Percentiles rank a stretch among this genome's conserved stretches.
These are phyloP conservation scores for Nakazawaea siamensis DNA, from an alignment of 805 yeast species.

Conservation along the genomic window DNA sequence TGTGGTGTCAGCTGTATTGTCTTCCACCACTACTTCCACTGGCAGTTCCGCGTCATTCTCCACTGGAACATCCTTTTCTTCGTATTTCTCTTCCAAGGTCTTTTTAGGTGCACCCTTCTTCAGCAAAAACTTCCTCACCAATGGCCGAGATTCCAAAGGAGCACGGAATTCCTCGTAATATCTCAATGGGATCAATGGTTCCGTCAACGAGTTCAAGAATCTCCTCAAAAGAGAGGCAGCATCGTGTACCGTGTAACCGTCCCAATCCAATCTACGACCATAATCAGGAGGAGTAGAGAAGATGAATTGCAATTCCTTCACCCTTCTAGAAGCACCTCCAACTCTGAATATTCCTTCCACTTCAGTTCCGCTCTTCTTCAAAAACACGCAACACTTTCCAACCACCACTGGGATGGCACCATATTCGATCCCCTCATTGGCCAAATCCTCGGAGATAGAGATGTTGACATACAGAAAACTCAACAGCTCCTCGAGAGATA, in stretches of 20 bases:
- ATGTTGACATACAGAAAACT: slow-evolving; percentile 72
- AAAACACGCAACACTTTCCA: slow-evolving; percentile 88
- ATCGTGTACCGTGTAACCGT: slow-evolving; percentile 91
- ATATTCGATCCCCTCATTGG: slow-evolving; percentile 61
- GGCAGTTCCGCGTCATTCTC: background rate
- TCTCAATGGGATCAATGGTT: slow-evolving; percentile 79
- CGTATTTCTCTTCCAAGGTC: slow-evolving; percentile 12
- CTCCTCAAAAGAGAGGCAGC: slow-evolving; percentile 88
- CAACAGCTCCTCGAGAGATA: slow-evolving; percentile 62
- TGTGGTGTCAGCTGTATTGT: slow-evolving; percentile 7
- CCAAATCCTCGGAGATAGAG: slow-evolving; percentile 46
- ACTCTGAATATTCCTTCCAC: slow-evolving; percentile 91
- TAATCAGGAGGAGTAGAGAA: slow-evolving; percentile 86
- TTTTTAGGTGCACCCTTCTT: slow-evolving; percentile 37
- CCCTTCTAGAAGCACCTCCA: slow-evolving; percentile 84
- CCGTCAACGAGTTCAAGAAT: slow-evolving; percentile 80
- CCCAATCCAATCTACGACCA: slow-evolving; percentile 87
- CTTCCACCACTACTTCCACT: background rate
- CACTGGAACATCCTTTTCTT: background rate
- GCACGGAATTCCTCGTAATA: slow-evolving; percentile 72
- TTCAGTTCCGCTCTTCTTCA: slow-evolving; percentile 69
- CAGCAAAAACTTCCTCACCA: slow-evolving; percentile 58
- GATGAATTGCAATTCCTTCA: slow-evolving; percentile 73
- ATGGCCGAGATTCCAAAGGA: slow-evolving; percentile 60
- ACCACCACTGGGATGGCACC: slow-evolving; percentile 90